Evolutionary conservation across 768 basidiomycete genomes (phyloP).

Genomic region (Lactarius tabidus): DNA sequence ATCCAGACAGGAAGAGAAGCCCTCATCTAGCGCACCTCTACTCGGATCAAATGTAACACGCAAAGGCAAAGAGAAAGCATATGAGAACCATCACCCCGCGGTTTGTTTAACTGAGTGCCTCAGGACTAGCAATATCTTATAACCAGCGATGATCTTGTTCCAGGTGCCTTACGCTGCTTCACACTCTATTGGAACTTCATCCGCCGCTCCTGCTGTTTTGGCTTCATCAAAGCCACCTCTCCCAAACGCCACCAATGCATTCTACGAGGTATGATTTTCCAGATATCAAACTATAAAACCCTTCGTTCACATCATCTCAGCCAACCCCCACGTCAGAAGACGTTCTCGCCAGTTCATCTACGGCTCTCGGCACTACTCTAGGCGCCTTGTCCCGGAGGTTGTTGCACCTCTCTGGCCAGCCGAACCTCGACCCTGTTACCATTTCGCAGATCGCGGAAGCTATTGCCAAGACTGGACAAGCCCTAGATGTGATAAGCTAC

Average conservation of each 20-base stretch:
- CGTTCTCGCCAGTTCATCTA: constrained; percentile 4
- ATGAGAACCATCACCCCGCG: not conserved
- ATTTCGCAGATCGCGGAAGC: constrained; percentile 26
- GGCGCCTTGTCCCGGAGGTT: constrained; percentile 19
- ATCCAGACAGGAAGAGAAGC: constrained; percentile 4
- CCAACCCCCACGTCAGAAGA: not conserved
- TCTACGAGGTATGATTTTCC: constrained; percentile 6
- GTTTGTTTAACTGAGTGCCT: constrained; percentile 7
- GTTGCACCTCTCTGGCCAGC: constrained; percentile 13
- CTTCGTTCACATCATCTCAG: not conserved
- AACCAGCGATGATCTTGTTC: not conserved
- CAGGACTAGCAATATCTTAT: not conserved
- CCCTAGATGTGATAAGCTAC: constrained; percentile 18
- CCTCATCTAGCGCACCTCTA: not conserved
- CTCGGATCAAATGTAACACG: not conserved
- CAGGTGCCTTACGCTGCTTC: constrained; percentile 6
- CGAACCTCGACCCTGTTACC: constrained; percentile 15
- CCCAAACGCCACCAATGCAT: not conserved
- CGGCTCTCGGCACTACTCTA: constrained; percentile 18
- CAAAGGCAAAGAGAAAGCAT: constrained; percentile 16
- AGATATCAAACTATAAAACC: not conserved
- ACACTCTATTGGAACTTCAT: not conserved
- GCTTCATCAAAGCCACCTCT: not conserved
- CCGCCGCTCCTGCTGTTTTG: not conserved
- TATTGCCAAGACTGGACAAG: constrained; percentile 23